Base-by-base conservation (phyloP, 306 rosid genomes). In the Citrullus mucosospermus region DNA sequence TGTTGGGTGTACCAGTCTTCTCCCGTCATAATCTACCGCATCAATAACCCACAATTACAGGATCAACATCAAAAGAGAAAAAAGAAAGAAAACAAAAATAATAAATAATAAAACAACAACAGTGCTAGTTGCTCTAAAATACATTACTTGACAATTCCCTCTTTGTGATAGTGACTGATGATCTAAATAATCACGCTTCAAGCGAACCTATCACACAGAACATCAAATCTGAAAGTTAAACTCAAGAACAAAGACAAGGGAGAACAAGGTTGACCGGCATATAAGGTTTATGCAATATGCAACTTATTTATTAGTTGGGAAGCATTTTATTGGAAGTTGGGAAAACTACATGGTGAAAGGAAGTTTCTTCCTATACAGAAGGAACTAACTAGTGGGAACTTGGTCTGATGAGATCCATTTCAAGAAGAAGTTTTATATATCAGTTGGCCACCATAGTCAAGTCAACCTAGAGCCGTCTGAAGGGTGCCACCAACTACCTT, bases 1-100 rank as follows among this genome's bases (percentile, higher is more conserved):
- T 92, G 98, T 76, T 94, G 98, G 80, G 85, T 92, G 83, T 94
- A 94, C 98, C 98, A 94, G 60, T 90, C 97, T 59, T 90, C 97
- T 84, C 98, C 97, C 6, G 88, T 90, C 72, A 94, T 82, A 90
- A 63, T 84, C 88, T 88, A 78, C 70, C 81, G 58, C 76, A 66
- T 68, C 59, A 78, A 74, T 36, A 51, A 75, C 58, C 81, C 81
- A 80, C 57, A 51, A 50, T 34, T 32, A 67, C 2, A 74, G 51
- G 39, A 81, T 43, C 76, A 68, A 32, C 38, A n/a, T 28, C n/a
- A 76, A 48, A 51, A 13, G 48, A 43, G 69, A 51, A 13, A 38
- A 43, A 75, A 54, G 1, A 13, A 55, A 13, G 57, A 61, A 69
- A 67, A 75, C 15, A 16, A 48, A 48, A 48, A 48, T 12, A 48